Conservation (phyloP, 805 yeast genomes). For the Candida verbasci region DNA sequence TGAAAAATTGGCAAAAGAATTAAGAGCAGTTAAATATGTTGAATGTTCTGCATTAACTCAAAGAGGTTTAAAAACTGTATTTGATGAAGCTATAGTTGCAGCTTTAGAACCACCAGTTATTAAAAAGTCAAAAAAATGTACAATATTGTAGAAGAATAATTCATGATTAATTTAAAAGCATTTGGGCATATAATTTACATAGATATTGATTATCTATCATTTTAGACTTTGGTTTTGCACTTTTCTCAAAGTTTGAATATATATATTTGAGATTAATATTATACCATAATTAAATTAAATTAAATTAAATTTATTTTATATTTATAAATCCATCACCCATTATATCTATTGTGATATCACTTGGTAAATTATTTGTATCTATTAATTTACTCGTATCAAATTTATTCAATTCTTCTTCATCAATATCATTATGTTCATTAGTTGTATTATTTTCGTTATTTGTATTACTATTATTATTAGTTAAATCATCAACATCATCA, state of each 20-base stretch:
- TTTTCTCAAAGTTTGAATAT: too few relatives aligned
- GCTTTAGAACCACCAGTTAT: slow-evolving; percentile 96
- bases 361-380: slow-evolving; percentile 55
- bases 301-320: too few relatives aligned
- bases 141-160: slow-evolving; percentile 60
- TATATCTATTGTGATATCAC: slow-evolving; percentile 49
- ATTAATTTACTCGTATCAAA: slow-evolving; percentile 46
- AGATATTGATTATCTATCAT: not conserved
- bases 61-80: slow-evolving; percentile 94
- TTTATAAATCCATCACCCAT: slow-evolving; percentile 44
- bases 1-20: slow-evolving; percentile 86
- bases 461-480: slow-evolving; percentile 17
- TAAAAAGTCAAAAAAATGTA: slow-evolving; percentile 77
- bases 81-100: slow-evolving; percentile 97
- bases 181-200: not conserved
- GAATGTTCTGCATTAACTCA: slow-evolving; percentile 98
- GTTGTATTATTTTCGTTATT: not conserved
- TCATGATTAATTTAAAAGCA: too few relatives aligned
- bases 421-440: slow-evolving; percentile 19
- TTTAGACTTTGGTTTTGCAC: not conserved
- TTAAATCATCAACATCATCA: not conserved
- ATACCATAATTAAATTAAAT: too few relatives aligned
- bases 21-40: slow-evolving; percentile 93
- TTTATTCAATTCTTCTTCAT: slow-evolving; percentile 23
- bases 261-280: too few relatives aligned